Conservation (phyloP, 75 land plant species). For the Isoetes taiwanensis region DNA sequence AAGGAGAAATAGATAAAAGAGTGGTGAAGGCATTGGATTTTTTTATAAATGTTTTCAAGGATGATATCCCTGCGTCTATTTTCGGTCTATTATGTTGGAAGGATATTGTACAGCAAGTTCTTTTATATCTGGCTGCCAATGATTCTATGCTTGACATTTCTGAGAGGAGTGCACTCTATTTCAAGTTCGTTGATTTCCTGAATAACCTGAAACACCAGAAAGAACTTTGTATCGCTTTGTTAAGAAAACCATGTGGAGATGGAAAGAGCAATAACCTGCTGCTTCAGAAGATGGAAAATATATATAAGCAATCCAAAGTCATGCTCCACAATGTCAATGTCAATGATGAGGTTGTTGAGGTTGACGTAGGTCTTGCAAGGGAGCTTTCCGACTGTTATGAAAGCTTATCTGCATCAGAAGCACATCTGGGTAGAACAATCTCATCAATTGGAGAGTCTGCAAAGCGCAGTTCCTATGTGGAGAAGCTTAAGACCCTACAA, state of each 20-base stretch:
- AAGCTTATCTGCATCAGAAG: too few relatives aligned
- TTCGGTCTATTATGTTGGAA: slow-evolving; percentile 12
- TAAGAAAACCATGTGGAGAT: too few relatives aligned
- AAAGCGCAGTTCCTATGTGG: neutral
- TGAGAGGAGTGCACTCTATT: slow-evolving; percentile 19
- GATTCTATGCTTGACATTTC: slow-evolving; percentile 28
- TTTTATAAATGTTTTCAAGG: too few relatives aligned
- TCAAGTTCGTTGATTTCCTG: slow-evolving; percentile 10
- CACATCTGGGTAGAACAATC: too few relatives aligned
- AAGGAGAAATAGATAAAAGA: too few relatives aligned
- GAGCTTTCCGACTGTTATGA: slow-evolving; percentile 20
- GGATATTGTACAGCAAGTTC: slow-evolving; percentile 5
- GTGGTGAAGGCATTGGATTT: too few relatives aligned
- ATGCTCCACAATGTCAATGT: too few relatives aligned
- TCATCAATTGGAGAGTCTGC: too few relatives aligned
- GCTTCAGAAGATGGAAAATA: slow-evolving; percentile 21
- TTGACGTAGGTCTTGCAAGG: slow-evolving; percentile 16
- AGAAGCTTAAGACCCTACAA: slow-evolving; percentile 21
- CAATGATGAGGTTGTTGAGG: slow-evolving; percentile 12
- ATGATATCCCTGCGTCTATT: neutral
- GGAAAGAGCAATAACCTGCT: too few relatives aligned
- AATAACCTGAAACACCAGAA: too few relatives aligned
- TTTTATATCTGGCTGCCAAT: slow-evolving; percentile 19
- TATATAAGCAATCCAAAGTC: slow-evolving; percentile 26
- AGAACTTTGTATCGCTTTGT: too few relatives aligned